Base-by-base conservation (phyloP, 176 grass and related monocot species). In the Cenchrus americanus region DNA sequence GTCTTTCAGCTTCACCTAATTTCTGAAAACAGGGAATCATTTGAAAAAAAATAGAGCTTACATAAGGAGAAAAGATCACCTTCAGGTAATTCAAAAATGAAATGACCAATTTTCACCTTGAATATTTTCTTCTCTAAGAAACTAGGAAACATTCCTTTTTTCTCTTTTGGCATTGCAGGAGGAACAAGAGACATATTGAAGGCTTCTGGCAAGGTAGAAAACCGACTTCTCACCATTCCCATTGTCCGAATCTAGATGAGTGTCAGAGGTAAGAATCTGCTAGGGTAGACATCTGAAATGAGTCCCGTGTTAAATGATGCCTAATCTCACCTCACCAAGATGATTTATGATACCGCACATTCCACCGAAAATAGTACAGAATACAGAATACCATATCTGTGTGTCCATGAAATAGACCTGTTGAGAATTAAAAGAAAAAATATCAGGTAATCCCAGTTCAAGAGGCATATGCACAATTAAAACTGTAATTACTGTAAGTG, bases 391-490 rank as follows among this genome's bases (percentile, higher is more conserved):
- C 95, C 95, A 98, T 80, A 98, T 98, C 75, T 98, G 95, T 74
- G 90, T 98, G 82, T 98, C 95, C 95, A 98, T 98, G 76, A 94
- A 97, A 93, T 94, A 98, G 8, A 98, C 95, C 95, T 98, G 75
- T 89, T 91, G 72, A 49, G 60, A 90, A 82, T 82, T 63, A 21
- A 32, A 85, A n/a, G 10, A 55, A 27, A 61, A 60, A 76, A 81
- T 58, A 43, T 17, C 5, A 75, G 57, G 57, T 46, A 58, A 23
- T 43, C 32, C 30, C n/a, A 42, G 4, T 47, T 67, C 54, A 37
- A 74, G 18, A 84, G 32, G 79, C 71, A 86, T 87, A 66, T 81
- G 41, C 14, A 80, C 51, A 68, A 47, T 17, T 50, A 71, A 52
- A 85, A 48, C 46, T 3, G 0, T 26, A 76, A 41, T 9, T 14